Evolutionary conservation across 2,329 filamentous ascomycete genomes (phyloP).

Genomic region (Aspergillus chevalieri): DNA sequence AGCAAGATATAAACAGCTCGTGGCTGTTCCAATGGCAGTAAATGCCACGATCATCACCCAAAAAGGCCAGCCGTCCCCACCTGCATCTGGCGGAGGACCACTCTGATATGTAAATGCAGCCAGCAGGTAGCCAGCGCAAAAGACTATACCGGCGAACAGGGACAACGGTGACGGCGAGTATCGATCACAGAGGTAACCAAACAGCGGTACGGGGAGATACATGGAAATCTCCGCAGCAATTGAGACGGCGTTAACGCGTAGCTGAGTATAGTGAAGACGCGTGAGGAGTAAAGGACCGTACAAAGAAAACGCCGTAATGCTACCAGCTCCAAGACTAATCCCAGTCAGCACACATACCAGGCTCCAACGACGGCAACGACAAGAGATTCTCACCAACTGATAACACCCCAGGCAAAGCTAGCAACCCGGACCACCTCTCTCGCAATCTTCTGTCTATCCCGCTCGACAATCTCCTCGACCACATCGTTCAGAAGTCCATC

Average conservation of each 20-base stretch:
- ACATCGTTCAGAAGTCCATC: constrained; percentile 54
- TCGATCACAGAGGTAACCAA: constrained; percentile 89
- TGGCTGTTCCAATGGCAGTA: constrained; percentile 72
- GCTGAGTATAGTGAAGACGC: constrained; percentile 78
- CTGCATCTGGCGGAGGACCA: constrained; percentile 47
- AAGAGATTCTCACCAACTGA: constrained; percentile 46
- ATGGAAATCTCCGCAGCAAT: constrained; percentile 81
- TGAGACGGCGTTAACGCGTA: constrained; percentile 84
- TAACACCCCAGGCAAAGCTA: constrained; percentile 56
- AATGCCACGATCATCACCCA: constrained; percentile 81
- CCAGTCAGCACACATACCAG: neutral
- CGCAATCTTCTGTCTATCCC: constrained; percentile 51
- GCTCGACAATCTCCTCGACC: constrained; percentile 54
- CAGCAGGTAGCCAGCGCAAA: constrained; percentile 73
- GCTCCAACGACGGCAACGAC: neutral
- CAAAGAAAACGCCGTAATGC: constrained; percentile 86
- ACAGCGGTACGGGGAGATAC: constrained; percentile 84
- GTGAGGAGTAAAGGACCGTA: constrained; percentile 89
- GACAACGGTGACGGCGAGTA: constrained; percentile 73
- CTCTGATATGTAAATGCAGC: constrained; percentile 72
- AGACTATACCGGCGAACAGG: constrained; percentile 64
- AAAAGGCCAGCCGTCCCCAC: constrained; percentile 62
- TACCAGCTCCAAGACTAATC: constrained; percentile 69
- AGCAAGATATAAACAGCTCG: constrained; percentile 80
- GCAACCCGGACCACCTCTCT: constrained; percentile 48